phyloP scores from a whole-genome alignment of 2,329 filamentous ascomycete species.

The Endocalyx cinctus region DNA sequence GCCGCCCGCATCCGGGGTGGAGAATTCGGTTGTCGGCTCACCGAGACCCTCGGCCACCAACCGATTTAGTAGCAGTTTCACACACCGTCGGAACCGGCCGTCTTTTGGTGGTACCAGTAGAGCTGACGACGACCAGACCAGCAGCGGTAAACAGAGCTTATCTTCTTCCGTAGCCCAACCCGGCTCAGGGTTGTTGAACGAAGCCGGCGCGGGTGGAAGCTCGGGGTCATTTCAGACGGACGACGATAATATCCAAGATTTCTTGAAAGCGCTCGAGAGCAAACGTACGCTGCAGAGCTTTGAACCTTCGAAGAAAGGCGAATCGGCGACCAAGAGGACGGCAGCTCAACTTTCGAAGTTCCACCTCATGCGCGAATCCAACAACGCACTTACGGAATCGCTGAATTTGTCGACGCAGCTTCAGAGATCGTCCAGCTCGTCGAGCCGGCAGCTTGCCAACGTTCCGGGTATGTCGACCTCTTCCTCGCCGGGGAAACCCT shows the following conservation, averaged over 20 bases:
- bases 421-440: conserved; percentile 75
- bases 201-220: conserved; percentile 61
- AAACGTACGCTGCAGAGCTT: conserved; percentile 84
- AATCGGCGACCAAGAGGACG: conserved; percentile 69
- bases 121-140: conserved; percentile 67
- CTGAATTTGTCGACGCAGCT: conserved; percentile 86
- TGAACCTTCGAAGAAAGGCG: conserved; percentile 60
- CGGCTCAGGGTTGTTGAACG: conserved; percentile 74
- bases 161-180: conserved; percentile 67
- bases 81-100: conserved; percentile 72
- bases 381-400: conserved; percentile 84
- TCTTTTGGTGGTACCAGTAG: conserved; percentile 72
- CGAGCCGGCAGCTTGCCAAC: conserved; percentile 55
- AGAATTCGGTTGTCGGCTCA: conserved; percentile 67
- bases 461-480: conserved; percentile 73
- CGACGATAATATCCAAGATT: conserved; percentile 90
- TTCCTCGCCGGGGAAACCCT: conserved; percentile 83
- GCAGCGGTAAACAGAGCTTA: conserved; percentile 75
- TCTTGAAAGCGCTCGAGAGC: conserved; percentile 81
- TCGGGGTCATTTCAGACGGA: conserved; percentile 68
- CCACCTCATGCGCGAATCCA: conserved; percentile 83
- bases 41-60: conserved; percentile 74
- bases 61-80: conserved; percentile 92
- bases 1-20: conserved; percentile 54
- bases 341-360: conserved; percentile 79